Conservation (phyloP, 768 basidiomycete species). For the Boletus subparvulus region DNA sequence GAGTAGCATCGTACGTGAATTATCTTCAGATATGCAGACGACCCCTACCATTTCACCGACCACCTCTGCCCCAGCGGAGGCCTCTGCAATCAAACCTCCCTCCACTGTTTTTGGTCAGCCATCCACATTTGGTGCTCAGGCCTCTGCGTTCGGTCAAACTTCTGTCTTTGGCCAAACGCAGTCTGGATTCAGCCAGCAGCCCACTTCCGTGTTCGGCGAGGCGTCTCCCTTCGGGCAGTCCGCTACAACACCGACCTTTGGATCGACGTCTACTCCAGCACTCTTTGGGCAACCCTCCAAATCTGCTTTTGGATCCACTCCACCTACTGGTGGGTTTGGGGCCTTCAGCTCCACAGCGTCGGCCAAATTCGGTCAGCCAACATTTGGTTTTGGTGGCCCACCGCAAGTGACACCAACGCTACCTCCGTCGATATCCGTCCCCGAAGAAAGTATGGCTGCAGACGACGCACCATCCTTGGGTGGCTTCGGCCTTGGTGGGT, state of each 20-base stretch:
- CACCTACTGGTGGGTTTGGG: constrained; percentile 31
- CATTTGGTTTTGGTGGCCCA: constrained; percentile 22
- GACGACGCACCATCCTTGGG: constrained; percentile 32
- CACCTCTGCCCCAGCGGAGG: constrained; percentile 14
- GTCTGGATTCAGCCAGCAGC: constrained; percentile 15
- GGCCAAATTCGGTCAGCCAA: constrained; percentile 33
- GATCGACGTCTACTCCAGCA: constrained; percentile 15
- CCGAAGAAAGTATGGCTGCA: constrained; percentile 35
- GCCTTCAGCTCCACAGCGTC: constrained; percentile 32
- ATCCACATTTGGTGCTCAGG: constrained; percentile 26
- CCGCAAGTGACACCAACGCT: constrained; percentile 2
- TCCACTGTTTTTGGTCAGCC: constrained; percentile 38
- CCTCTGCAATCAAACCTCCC: constrained; percentile 30
- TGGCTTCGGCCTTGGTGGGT: constrained; percentile 32
- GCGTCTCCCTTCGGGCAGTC: constrained; percentile 24
- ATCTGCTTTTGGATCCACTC: constrained; percentile 24
- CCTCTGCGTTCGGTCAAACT: constrained; percentile 35
- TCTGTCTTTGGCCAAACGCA: constrained; percentile 19
- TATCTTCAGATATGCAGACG: constrained; percentile 32
- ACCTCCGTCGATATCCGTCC: constrained; percentile 6
- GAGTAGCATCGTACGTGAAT: constrained; percentile 26
- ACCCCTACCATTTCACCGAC: constrained; percentile 26
- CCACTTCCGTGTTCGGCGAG: constrained; percentile 27
- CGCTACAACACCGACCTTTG: constrained; percentile 10
- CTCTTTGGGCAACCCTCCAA: constrained; percentile 19